Base-by-base conservation (phyloP, 2,329 filamentous ascomycete species). In the Colletotrichum lindemuthianum region DNA sequence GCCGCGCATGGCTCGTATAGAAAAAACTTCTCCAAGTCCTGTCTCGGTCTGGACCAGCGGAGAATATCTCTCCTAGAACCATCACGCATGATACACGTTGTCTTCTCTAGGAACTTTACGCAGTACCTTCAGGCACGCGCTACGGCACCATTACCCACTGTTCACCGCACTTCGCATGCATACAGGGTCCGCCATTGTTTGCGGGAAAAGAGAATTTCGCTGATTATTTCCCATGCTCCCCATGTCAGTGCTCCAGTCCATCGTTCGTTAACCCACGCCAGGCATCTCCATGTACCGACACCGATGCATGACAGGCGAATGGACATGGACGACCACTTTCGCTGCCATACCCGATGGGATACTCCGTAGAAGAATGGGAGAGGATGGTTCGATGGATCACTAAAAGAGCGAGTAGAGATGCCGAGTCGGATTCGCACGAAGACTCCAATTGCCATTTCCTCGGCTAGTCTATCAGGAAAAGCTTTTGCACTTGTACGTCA, bases 131-230 rank as follows among this genome's bases (percentile, higher is more conserved):
- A 59, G 54, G 54, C 44, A 63, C 48, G 41, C 50, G 39, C 45
- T 48, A 39, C 61, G 45, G 55, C 45, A 51, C 43, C 36, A 37
- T 48, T 56, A 65, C 47, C 63, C 63, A 65, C 63, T 57, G 58
- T 52, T 63, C 63, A 65, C 63, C 63, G 51, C 51, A 65, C 47
- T 51, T 56, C 47, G 58, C 63, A 61, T 61, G 51, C 61, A 52
- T 61, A 65, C 59, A 57, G 63, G 63, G 59, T 55, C 61, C 49
- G 47, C 61, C 61, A 41, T 60, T 51, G 43, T 54, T 54, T 53
- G 44, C 57, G 57, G 61, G 32, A 61, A 49, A 60, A 65, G 50
- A 39, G 24, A 24, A 55, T 15, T 32, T 59, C 15, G 55, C 43
- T 24, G 24, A 12, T 36, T 41, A 36, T 49, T 49, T 49, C 13